Conservation (phyloP, 1,284 basidiomycete species). For the Trichosporon faecale region DNA sequence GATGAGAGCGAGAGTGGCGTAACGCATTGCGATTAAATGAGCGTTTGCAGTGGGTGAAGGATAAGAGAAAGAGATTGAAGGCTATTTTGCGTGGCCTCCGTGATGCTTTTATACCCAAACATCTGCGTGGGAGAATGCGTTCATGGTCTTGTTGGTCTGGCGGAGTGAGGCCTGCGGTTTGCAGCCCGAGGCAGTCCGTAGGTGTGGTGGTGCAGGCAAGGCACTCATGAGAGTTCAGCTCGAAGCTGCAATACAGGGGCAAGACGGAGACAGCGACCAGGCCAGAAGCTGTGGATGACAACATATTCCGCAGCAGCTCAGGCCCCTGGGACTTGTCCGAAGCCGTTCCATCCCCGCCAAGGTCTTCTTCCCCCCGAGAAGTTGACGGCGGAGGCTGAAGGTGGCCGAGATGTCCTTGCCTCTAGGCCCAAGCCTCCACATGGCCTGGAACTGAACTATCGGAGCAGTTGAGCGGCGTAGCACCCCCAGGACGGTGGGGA, state of each 20-base stretch:
- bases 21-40: conserved; percentile 5
- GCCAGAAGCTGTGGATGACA: neutral
- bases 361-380: neutral
- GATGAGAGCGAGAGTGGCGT: neutral
- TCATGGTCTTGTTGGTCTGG: neutral
- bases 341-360: neutral
- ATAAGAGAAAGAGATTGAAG: neutral
- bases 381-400: neutral
- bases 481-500: neutral
- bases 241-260: neutral
- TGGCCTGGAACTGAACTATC: neutral
- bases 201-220: neutral
- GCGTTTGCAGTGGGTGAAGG: neutral
- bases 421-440: neutral
- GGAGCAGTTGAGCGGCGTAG: neutral
- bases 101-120: neutral
- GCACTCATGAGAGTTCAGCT: neutral
- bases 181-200: neutral
- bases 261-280: neutral
- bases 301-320: conserved; percentile 1
- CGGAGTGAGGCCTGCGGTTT: neutral
- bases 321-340: neutral
- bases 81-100: neutral
- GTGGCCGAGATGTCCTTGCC: neutral
- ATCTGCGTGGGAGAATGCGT: neutral